Evolutionary conservation across 1,284 basidiomycete species (phyloP), one percentile per base, ranked within the genome.

Genomic region (Pyrrhoderma noxium): DNA sequence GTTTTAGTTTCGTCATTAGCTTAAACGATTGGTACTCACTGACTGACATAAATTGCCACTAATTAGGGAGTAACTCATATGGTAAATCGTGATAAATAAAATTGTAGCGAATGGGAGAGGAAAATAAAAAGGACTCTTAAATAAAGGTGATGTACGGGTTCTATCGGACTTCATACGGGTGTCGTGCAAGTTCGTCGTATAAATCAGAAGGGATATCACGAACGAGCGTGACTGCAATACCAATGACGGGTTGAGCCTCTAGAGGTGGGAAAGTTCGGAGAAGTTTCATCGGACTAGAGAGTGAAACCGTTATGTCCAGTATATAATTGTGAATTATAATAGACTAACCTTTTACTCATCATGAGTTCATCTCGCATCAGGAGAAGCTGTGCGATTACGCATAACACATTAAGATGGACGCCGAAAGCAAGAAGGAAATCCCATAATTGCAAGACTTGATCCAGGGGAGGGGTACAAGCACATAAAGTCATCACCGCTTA

Each of bases 351-450:
- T 1, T 82, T 73, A 2, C 85, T 88, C 47, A 71, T 74, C 80
- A 98, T 89, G 27, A 99, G 79, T 46, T 93, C 88, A 52, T 91
- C 85, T 56, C 92, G 76, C 67, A 97, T 94, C 19, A 96, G 77
- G 2, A 93, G 70, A 1, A 98, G 71, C 63, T 98, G 95, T 2
- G 95, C 93, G 52, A 98, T 94, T 7, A 98, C 92, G 64, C 93
- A 97, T 13, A 98, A 75, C 8, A 99, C 85, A 63, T 98, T 98
- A 22, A 98, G 74, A 63, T 98, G 95, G 5, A 94, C 89, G 11
- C 95, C 95, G 62, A 94, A 98, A 1, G 94, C 92, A 25, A 98
- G 77, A 11, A 99, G 76, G 65, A 98, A 99, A 67, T 99, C 95
- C 95, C 95, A 99, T 45, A 99, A 72, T 59, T 86, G 85, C 14